A percentile compares a stretch with the other conserved stretches of the same genome.
Conservation (phyloP, 305 asterid genomes). For the Ajuga reptans region DNA sequence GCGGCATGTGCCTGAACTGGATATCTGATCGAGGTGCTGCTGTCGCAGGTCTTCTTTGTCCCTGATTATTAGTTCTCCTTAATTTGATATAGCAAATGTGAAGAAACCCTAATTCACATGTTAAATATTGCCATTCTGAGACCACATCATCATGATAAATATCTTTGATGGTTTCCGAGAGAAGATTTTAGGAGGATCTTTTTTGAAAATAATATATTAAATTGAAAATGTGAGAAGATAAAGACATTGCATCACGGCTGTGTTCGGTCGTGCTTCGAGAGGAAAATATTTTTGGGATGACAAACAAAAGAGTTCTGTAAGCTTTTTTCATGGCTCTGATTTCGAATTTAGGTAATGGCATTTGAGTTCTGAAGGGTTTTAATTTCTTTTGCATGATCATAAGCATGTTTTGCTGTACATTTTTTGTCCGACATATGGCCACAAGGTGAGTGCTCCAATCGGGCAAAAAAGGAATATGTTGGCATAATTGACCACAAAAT, state of each 20-base stretch:
- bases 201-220: background rate
- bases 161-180: background rate
- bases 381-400: background rate
- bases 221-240: background rate
- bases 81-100: background rate
- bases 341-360: no score
- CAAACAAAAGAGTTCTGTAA: no score
- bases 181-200: background rate
- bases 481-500: constrained; percentile 21
- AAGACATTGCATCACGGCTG: no score
- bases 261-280: background rate
- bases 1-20: background rate
- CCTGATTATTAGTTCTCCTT: background rate
- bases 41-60: background rate
- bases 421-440: background rate
- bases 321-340: no score
- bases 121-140: background rate
- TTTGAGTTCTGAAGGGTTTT: no score
- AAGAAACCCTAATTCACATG: background rate
- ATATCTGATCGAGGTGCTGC: background rate
- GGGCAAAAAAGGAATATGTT: constrained; percentile 13
- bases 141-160: background rate
- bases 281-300: background rate
- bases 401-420: background rate
- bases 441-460: no score